phyloP scores from a whole-genome alignment of 805 yeast genomes.

The Gaillardinia entomophila region DNA sequence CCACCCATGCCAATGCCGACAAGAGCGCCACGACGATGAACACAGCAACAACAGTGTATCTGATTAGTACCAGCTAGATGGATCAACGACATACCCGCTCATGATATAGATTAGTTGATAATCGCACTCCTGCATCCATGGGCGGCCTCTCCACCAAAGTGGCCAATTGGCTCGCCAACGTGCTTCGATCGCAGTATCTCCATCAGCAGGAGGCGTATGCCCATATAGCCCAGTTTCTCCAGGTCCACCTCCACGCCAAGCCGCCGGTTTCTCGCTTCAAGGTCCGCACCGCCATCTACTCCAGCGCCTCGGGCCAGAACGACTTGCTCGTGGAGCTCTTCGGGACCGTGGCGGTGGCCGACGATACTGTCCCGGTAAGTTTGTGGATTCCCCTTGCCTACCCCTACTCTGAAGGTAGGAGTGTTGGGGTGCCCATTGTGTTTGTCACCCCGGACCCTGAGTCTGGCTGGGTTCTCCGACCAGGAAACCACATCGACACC shows the following conservation, averaged over 20 bases:
- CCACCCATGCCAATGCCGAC: constrained; percentile 70
- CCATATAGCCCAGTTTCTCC: constrained; percentile 55
- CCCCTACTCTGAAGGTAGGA: constrained; percentile 35
- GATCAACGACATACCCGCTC: constrained; percentile 39
- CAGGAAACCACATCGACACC: constrained; percentile 62
- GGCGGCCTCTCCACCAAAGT: constrained; percentile 24
- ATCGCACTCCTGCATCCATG: constrained; percentile 8
- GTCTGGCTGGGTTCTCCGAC: constrained; percentile 37
- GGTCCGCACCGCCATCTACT: constrained; percentile 58
- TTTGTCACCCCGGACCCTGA: constrained; percentile 52
- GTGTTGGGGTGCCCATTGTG: constrained; percentile 52
- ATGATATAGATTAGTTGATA: too few relatives aligned
- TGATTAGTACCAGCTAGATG: constrained; percentile 15
- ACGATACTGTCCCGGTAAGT: constrained; percentile 25
- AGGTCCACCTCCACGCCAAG: constrained; percentile 31
- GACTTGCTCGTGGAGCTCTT: constrained; percentile 56
- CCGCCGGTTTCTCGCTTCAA: constrained; percentile 33
- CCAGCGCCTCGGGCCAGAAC: constrained; percentile 50
- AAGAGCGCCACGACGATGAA: constrained; percentile 52
- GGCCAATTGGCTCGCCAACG: constrained; percentile 35
- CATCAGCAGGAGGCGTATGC: constrained; percentile 56
- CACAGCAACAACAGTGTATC: constrained; percentile 67
- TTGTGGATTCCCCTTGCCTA: constrained; percentile 75
- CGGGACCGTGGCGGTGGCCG: constrained; percentile 45
- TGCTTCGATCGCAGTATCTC: constrained; percentile 46